phyloP scores from a whole-genome alignment of 2,329 filamentous ascomycete genomes.

The Fusarium marasasianum region DNA sequence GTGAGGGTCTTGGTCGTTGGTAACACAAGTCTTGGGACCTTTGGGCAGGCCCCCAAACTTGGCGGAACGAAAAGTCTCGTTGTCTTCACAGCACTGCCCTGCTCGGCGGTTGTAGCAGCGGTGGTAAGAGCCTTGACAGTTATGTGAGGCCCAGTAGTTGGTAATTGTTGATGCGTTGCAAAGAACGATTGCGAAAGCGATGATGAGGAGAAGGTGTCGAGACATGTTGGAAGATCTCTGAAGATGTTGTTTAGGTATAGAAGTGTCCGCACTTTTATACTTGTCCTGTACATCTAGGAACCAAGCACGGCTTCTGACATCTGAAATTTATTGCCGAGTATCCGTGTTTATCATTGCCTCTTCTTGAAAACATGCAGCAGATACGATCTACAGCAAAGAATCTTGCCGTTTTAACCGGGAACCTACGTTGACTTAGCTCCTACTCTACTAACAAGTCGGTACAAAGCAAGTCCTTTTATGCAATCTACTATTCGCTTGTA shows the following conservation, averaged over 20 bases:
- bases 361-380: not conserved
- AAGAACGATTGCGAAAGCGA: not conserved
- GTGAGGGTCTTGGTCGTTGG: too few relatives aligned
- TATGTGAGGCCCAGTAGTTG: too few relatives aligned
- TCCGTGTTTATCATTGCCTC: not conserved
- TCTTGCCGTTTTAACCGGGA: not conserved
- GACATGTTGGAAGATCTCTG: not conserved
- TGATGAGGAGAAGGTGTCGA: not conserved
- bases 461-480: not conserved
- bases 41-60: too few relatives aligned
- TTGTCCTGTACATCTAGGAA: too few relatives aligned
- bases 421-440: not conserved
- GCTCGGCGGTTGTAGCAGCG: too few relatives aligned
- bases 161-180: too few relatives aligned
- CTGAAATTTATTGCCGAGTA: not conserved
- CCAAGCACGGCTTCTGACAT: not conserved
- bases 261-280: not conserved
- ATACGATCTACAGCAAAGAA: not conserved
- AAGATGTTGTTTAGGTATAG: not conserved
- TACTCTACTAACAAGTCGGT: not conserved
- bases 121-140: too few relatives aligned
- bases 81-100: too few relatives aligned
- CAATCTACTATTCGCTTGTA: not conserved
- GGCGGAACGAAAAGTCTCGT: too few relatives aligned
- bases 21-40: too few relatives aligned